Percentiles rank a stretch among this genome's conserved stretches.
Conservation (phyloP, 495 filamentous ascomycete genomes). For the Rostrohypoxylon terebratum region DNA sequence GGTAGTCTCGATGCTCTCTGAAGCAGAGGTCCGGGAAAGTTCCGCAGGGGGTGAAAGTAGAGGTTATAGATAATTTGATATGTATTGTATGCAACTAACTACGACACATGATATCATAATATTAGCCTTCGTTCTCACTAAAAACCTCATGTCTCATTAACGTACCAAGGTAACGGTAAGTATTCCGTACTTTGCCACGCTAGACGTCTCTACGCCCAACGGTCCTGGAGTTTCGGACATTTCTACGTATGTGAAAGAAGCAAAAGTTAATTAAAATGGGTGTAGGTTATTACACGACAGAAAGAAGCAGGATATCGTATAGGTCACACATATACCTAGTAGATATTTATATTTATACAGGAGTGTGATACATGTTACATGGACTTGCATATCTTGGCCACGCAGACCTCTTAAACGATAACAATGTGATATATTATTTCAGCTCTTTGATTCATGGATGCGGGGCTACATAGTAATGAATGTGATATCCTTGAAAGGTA, state of each 20-base stretch:
- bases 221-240: constrained; percentile 15
- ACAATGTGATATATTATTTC: constrained; percentile 4
- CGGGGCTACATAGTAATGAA: not conserved
- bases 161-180: constrained; percentile 30
- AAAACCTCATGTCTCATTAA: not conserved
- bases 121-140: constrained; percentile 7
- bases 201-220: constrained; percentile 19
- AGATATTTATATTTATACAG: not conserved
- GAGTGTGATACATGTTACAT: constrained; percentile 1
- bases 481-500: not conserved
- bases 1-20: constrained; percentile 35
- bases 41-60: constrained; percentile 62
- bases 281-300: not conserved
- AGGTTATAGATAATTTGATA: constrained; percentile 57
- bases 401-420: not conserved
- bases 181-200: constrained; percentile 23
- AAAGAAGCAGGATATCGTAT: not conserved
- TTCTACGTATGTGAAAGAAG: not conserved
- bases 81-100: constrained; percentile 32
- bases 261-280: constrained; percentile 1
- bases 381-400: not conserved
- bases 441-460: not conserved
- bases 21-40: constrained; percentile 63
- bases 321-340: not conserved
- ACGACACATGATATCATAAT: not conserved